Evolutionary conservation across 2,329 filamentous ascomycete species (phyloP).

Genomic region (Hypoxylon sp.): DNA sequence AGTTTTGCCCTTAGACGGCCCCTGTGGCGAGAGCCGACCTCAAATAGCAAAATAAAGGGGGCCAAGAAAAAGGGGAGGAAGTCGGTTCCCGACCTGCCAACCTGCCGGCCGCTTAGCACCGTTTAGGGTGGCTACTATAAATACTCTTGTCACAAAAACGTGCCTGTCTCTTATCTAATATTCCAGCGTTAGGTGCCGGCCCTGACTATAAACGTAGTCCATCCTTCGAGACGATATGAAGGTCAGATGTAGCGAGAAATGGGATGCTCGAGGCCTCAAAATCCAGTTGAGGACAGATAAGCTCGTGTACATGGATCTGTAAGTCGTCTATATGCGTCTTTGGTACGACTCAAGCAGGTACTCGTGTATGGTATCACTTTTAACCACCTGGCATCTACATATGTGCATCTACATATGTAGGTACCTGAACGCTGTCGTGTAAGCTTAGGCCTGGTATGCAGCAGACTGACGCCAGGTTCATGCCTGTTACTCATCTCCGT

Average conservation of each 20-base stretch:
- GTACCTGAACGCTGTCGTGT: too few relatives aligned
- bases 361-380: slow-evolving; percentile 17
- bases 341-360: background rate
- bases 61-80: too few relatives aligned
- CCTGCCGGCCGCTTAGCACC: slow-evolving; percentile 15
- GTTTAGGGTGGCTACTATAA: slow-evolving; percentile 32
- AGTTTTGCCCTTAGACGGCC: slow-evolving; percentile 10
- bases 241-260: slow-evolving; percentile 2
- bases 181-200: background rate
- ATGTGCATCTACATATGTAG: background rate
- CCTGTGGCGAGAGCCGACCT: background rate
- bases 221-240: background rate
- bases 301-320: too few relatives aligned
- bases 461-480: too few relatives aligned
- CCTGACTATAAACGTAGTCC: background rate
- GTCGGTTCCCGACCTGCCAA: slow-evolving; percentile 2
- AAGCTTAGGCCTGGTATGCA: too few relatives aligned
- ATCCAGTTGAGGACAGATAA: slow-evolving; percentile 1
- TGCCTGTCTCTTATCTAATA: slow-evolving; percentile 10
- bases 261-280: background rate
- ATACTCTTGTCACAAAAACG: slow-evolving; percentile 18
- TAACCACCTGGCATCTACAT: slow-evolving; percentile 27
- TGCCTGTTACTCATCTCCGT: too few relatives aligned
- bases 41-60: slow-evolving; percentile 4
- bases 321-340: slow-evolving; percentile 2